These are phyloP conservation scores for Kwoniella dejecticola DNA, from an alignment of 768 basidiomycete species.

Conservation along the genomic window DNA sequence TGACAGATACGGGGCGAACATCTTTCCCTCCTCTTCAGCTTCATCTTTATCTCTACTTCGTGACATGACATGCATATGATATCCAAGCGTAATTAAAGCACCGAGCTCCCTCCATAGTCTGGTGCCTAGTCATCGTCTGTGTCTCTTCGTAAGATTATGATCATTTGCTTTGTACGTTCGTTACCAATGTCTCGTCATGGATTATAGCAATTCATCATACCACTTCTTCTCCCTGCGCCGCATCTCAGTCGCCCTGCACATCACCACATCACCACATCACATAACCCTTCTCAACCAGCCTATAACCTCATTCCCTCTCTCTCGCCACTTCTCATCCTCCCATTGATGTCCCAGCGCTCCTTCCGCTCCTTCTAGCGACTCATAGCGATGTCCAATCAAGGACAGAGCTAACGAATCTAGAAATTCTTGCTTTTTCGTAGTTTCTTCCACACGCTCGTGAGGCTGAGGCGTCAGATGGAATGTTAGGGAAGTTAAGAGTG, in stretches of 20 bases:
- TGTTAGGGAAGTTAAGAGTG: conserved; percentile 39
- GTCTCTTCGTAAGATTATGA: too few species aligned
- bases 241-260: background rate
- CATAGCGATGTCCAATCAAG: conserved; percentile 37
- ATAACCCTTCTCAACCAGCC: conserved; percentile 35
- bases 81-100: too few species aligned
- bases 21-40: background rate
- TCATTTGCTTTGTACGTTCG: too few species aligned
- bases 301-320: conserved; percentile 27
- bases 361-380: conserved; percentile 34
- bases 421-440: conserved; percentile 18
- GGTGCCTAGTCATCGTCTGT: too few species aligned
- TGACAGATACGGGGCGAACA: conserved; percentile 56
- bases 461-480: conserved; percentile 23
- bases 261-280: conserved; percentile 17
- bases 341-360: conserved; percentile 2
- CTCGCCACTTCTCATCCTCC: conserved; percentile 12
- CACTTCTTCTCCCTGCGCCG: background rate
- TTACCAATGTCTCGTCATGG: background rate
- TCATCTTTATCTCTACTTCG: background rate
- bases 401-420: conserved; percentile 37
- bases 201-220: background rate
- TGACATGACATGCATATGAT: too few species aligned
- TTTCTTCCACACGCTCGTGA: background rate
- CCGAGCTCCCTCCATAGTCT: too few species aligned